phyloP scores from a whole-genome alignment of 345 rosid species.

The Triadica sebifera region DNA sequence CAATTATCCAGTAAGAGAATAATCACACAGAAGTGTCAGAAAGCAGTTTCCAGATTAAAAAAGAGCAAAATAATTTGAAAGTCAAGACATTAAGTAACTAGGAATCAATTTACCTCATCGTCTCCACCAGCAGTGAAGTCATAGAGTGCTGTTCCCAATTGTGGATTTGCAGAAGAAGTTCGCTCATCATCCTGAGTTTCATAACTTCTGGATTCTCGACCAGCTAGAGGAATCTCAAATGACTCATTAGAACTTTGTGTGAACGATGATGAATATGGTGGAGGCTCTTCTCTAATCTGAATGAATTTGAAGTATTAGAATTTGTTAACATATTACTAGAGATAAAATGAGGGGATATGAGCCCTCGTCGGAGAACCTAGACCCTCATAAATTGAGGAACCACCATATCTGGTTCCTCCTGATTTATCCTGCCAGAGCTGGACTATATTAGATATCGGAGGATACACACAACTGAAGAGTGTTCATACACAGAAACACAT shows the following conservation, averaged over 20 bases:
- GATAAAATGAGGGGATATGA: slow-evolving; percentile 11
- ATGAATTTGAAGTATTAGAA: slow-evolving; percentile 15
- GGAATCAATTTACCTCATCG: slow-evolving; percentile 64
- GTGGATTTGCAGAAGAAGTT: slow-evolving; percentile 57
- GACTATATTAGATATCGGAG: background rate
- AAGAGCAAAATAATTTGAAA: slow-evolving; percentile 1
- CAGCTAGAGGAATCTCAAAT: slow-evolving; percentile 75
- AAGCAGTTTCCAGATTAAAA: background rate
- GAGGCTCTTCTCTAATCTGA: slow-evolving; percentile 95
- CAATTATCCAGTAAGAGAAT: background rate
- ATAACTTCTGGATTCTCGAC: slow-evolving; percentile 57
- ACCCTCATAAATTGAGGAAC: slow-evolving; percentile 57
- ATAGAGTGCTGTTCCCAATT: slow-evolving; percentile 79
- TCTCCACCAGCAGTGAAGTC: slow-evolving; percentile 99
- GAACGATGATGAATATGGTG: slow-evolving; percentile 67
- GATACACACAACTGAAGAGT: background rate
- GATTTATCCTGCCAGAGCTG: slow-evolving; percentile 54
- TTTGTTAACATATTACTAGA: slow-evolving; percentile 1
- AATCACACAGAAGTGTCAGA: background rate
- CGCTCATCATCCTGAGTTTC: slow-evolving; percentile 63
- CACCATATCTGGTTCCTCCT: slow-evolving; percentile 51
- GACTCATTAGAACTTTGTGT: slow-evolving; percentile 49
- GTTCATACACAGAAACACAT: background rate
- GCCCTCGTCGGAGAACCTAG: slow-evolving; percentile 65
- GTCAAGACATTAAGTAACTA: slow-evolving; percentile 11